These are phyloP conservation scores for Pyrenophora graminea DNA, from an alignment of 2,329 filamentous ascomycete genomes.

Conservation along the genomic window DNA sequence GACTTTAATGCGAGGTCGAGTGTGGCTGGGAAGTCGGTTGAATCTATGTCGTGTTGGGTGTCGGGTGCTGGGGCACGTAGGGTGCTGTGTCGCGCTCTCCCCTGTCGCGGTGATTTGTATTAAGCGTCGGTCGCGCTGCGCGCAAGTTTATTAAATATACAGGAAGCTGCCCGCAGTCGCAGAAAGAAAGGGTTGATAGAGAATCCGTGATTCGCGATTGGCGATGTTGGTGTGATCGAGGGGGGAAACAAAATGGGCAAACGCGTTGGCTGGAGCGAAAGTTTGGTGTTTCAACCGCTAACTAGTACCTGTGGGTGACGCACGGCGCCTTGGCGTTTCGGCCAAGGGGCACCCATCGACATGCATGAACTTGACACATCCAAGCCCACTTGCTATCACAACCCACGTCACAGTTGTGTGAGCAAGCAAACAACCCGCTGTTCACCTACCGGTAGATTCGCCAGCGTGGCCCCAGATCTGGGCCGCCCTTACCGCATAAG, in stretches of 20 bases:
- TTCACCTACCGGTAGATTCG: neutral
- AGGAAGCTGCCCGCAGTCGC: conserved; percentile 36
- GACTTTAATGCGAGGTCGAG: neutral
- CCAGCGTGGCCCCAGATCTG: too few species aligned
- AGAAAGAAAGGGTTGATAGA: conserved; percentile 16
- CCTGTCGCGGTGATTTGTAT: conserved; percentile 10
- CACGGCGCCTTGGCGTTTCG: conserved; percentile 32
- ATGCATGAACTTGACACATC: conserved; percentile 14
- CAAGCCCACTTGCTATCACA: conserved; percentile 4
- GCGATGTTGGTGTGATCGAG: conserved; percentile 18
- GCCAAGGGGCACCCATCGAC: neutral
- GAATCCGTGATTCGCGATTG: conserved; percentile 16
- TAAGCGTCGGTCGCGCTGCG: conserved; percentile 6
- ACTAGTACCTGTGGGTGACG: conserved; percentile 22
- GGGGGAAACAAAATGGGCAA: conserved; percentile 9
- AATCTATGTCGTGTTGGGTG: neutral
- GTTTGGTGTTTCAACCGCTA: conserved; percentile 35
- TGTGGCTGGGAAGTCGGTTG: neutral
- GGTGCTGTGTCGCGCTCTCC: conserved; percentile 13
- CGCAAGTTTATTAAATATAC: conserved; percentile 20
- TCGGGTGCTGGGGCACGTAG: conserved; percentile 1
- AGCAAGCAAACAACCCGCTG: too few species aligned
- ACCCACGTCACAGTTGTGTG: neutral
- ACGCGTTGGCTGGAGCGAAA: conserved; percentile 40
- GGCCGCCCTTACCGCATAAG: too few species aligned